Conservation (phyloP, 2,329 filamentous ascomycete genomes). For the Exutisphaerella laricina region DNA sequence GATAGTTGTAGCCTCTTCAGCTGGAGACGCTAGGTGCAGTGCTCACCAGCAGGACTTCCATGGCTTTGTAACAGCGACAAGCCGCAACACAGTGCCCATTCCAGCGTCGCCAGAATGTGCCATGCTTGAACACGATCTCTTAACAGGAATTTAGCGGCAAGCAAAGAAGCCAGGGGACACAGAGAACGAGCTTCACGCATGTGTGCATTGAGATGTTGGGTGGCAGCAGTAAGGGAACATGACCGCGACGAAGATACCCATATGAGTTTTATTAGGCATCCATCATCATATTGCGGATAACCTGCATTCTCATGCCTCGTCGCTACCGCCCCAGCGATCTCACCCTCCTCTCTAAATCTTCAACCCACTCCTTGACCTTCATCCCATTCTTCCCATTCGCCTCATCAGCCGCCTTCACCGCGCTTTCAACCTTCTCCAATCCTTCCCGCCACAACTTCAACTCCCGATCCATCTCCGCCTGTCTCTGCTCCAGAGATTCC, state of each 20-base stretch:
- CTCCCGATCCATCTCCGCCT: conserved; percentile 76
- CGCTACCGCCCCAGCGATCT: conserved; percentile 33
- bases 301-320: background rate
- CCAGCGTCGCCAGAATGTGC: too few relatives aligned
- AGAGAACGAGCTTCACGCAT: background rate
- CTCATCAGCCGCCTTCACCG: conserved; percentile 63
- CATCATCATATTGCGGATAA: background rate
- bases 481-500: conserved; percentile 68
- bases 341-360: conserved; percentile 74
- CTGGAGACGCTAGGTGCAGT: background rate
- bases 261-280: conserved; percentile 2
- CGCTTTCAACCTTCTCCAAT: conserved; percentile 69
- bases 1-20: background rate
- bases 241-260: conserved; percentile 7
- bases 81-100: too few relatives aligned
- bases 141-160: background rate
- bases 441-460: conserved; percentile 82
- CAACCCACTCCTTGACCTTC: conserved; percentile 83
- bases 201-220: background rate
- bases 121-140: background rate
- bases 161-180: background rate
- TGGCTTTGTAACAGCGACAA: too few relatives aligned
- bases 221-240: background rate
- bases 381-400: conserved; percentile 74
- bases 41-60: background rate